Evolutionary conservation across 306 rosid genomes (phyloP), one percentile per base, ranked within the genome.

Genomic region (Malus asiatica): DNA sequence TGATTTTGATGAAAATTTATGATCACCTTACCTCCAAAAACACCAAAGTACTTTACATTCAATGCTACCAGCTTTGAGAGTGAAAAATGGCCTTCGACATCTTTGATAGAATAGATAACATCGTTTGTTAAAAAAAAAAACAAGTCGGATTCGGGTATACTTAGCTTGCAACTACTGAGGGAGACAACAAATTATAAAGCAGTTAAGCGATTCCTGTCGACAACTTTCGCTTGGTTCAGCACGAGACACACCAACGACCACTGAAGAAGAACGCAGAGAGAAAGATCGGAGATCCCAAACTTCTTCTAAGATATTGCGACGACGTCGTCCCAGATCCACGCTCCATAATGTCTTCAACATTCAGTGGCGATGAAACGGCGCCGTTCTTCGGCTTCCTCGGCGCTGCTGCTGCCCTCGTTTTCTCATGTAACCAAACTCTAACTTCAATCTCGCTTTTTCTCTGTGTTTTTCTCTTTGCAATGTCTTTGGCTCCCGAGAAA

Each of bases 361-460:
- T 91, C 83, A 84, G 93, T 84, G 97, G 97, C 88, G 97, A 91
- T 87, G 97, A 91, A 76, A 91, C 97, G 72, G 97, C 97, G 30
- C 97, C 97, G 52, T 91, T 91, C 77, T 91, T 91, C 71, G 97
- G 97, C 86, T 91, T 91, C 86, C 93, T 91, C 30, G 97, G 97
- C 33, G 97, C 97, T 74, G 97, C 97, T 11, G 92, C 93, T n/a
- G 97, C 97, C 8, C 93, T 91, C 53, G 89, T 91, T 48, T 91
- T 91, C 85, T 91, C 97, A 71, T 91, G 97, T 91, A 87, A 78
- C 73, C 60, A 12, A 76, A 53, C 72, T 72, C 75, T 66, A 20
- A 53, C 20, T 60, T 68, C 48, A 3, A 1, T 19, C 78, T 44
- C 40, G 11, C 7, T 23, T 62, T 59, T 44, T 85, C 84, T 55